Evolutionary conservation across 2,329 filamentous ascomycete genomes (phyloP).

Genomic region (Coniochaeta sp.): DNA sequence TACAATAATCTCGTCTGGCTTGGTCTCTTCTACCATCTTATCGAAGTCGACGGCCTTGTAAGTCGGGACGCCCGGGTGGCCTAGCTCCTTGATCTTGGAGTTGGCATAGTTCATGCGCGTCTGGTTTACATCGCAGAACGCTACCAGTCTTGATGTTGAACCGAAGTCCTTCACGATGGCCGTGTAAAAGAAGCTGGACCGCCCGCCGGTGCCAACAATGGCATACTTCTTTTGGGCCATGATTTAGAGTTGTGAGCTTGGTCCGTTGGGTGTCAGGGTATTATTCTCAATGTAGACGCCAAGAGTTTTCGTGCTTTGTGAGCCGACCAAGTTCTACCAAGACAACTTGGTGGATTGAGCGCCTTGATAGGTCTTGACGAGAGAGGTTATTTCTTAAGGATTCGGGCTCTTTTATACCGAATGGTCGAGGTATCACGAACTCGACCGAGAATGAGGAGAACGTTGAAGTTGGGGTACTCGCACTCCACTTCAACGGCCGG

Average conservation of each 20-base stretch:
- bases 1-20: conserved; percentile 53
- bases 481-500: not conserved
- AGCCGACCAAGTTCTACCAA: not conserved
- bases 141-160: conserved; percentile 42
- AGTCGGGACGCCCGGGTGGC: conserved; percentile 41
- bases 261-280: not conserved
- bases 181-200: conserved; percentile 54
- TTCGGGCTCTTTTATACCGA: not conserved
- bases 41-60: conserved; percentile 49
- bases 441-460: not conserved
- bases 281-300: not conserved
- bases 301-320: not conserved
- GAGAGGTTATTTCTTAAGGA: not conserved
- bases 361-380: not conserved
- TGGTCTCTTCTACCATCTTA: conserved; percentile 46
- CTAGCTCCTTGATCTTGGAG: conserved; percentile 34
- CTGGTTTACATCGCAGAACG: conserved; percentile 52
- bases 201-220: conserved; percentile 50
- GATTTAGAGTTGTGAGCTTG: not conserved
- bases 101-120: conserved; percentile 52
- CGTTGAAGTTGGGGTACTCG: not conserved
- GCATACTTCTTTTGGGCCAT: conserved; percentile 29
- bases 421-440: not conserved
- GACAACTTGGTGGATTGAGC: not conserved
- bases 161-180: conserved; percentile 46